A percentile compares a stretch with the other conserved stretches of the same genome.
Evolutionary conservation across 2,329 filamentous ascomycete species (phyloP).

Genomic region (Colletotrichum neosansevieriae): DNA sequence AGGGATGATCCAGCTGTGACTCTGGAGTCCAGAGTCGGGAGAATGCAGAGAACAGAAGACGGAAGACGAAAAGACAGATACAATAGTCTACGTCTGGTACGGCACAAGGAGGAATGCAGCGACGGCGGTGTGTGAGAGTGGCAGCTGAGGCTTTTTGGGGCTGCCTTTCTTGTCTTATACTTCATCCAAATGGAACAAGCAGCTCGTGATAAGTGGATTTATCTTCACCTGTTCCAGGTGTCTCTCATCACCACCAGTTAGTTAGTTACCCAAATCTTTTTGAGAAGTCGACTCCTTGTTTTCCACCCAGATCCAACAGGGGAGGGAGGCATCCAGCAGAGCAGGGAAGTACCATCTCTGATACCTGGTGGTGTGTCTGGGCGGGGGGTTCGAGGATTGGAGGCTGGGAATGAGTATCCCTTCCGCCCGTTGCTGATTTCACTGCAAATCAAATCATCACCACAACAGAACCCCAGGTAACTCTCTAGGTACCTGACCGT

Average conservation of each 20-base stretch:
- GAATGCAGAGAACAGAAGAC: neutral
- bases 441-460: slow-evolving; percentile 1
- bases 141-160: slow-evolving; percentile 29
- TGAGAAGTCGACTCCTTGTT: neutral
- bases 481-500: neutral
- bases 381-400: neutral
- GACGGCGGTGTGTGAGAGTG: slow-evolving; percentile 5
- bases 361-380: neutral
- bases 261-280: neutral
- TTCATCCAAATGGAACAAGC: neutral
- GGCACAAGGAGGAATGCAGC: neutral
- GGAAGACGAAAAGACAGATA: neutral
- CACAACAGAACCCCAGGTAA: neutral
- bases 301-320: neutral
- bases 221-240: neutral
- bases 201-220: neutral
- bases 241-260: neutral
- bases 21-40: neutral
- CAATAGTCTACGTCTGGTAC: neutral
- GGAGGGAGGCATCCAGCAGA: neutral
- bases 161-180: slow-evolving; percentile 29
- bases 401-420: neutral
- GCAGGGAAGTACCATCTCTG: neutral
- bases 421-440: neutral
- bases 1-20: neutral